Percentiles rank a stretch among this genome's conserved stretches.
These are phyloP conservation scores for Gaeumannomyces tritici DNA, from an alignment of 2,329 filamentous ascomycete species.

Conservation along the genomic window DNA sequence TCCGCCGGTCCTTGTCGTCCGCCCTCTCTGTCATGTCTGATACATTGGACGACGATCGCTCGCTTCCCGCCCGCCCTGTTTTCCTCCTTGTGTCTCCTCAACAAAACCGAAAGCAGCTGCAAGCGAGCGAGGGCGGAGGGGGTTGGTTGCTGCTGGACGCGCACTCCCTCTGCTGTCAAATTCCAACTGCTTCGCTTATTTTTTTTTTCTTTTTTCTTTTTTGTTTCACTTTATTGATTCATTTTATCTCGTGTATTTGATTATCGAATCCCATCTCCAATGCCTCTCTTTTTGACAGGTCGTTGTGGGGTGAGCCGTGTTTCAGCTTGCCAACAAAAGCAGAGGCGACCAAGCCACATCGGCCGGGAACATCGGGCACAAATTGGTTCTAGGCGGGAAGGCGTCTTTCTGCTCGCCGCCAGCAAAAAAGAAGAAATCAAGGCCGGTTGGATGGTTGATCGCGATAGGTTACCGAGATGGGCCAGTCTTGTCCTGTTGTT, in stretches of 20 bases:
- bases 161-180: not conserved
- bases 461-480: too few species aligned
- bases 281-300: not conserved
- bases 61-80: not conserved
- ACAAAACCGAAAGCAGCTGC: not conserved
- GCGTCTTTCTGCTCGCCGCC: not conserved
- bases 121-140: too few species aligned
- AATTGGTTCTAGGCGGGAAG: not conserved
- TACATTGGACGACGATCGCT: not conserved
- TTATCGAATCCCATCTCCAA: too few species aligned
- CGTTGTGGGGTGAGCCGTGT: not conserved
- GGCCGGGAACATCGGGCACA: not conserved
- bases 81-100: not conserved
- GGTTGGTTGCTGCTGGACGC: too few species aligned
- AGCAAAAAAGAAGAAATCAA: not conserved
- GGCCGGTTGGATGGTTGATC: not conserved
- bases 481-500: not conserved
- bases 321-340: not conserved
- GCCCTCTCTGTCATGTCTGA: not conserved
- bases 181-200: not conserved
- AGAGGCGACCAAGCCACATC: not conserved
- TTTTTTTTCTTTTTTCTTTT: not conserved
- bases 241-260: not conserved
- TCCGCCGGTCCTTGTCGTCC: not conserved
- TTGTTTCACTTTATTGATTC: too few species aligned